Evolutionary conservation across 2,329 filamentous ascomycete genomes (phyloP), one percentile per base, ranked within the genome.

Genomic region (Pyrenochaeta sp.): DNA sequence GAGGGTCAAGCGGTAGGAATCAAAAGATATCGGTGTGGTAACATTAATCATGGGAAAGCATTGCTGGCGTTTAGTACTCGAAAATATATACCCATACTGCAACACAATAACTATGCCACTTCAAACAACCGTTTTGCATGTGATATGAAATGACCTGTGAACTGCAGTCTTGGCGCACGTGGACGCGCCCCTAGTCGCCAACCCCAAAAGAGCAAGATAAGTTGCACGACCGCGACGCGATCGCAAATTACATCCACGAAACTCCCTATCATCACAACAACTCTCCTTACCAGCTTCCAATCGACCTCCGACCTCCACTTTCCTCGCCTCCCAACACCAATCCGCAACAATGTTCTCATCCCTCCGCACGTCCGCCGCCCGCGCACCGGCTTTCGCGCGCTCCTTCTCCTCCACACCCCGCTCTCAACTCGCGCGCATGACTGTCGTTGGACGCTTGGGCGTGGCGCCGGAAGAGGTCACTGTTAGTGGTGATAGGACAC

Each of bases 361-460:
- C 59, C 68, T 67, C 34, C 72, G 85, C 82, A 81, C 83, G 78
- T 78, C 83, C 78, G 68, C 82, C 79, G 61, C 81, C 82, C 78
- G 78, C 82, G 79, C 68, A 79, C 79, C 80, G 80, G 80, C 75
- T 79, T 73, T 79, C 64, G 75, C 84, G 68, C 92, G 92, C 79
- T 80, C 88, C 73, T 97, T 97, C 86, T 92, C 88, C 82, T 88
- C 88, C 69, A 88, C 90, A 44, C 71, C 82, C 43, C 81, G 81
- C 66, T 85, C 86, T 62, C 80, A 84, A 62, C 73, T 95, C 66
- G 91, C 95, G 68, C 90, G 89, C 79, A 90, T 99, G 83, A 90
- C 88, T 72, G 83, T 99, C 78, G 85, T 97, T 68, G 95, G 95
- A 74, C 90, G 93, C 78, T 88, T 99, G 50, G 92, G 86, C 60